Evolutionary conservation across 2,329 filamentous ascomycete genomes (phyloP), one percentile per base, ranked within the genome.

Genomic region (Ceratocystis eucalypticola): DNA sequence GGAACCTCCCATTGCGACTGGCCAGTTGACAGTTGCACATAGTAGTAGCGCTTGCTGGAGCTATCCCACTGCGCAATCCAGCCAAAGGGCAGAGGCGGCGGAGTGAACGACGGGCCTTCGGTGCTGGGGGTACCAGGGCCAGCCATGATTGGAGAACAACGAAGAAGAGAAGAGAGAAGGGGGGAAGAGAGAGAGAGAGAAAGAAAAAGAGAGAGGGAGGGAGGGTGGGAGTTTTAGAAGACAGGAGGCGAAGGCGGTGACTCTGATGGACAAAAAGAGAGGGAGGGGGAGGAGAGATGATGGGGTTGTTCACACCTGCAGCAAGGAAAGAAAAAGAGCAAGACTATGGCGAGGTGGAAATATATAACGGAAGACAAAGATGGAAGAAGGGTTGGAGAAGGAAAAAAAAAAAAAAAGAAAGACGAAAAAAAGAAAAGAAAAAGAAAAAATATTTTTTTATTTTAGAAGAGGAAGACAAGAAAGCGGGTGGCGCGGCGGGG

Each of bases 1-100:
- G 87, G 87, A 41, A 82, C 80, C n/a, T 89, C 86, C 87, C 87
- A 89, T 75, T 89, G 86, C 69, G 86, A 88, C 46, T 83, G 79
- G 61, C 87, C 87, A 6, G 86, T 89, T 65, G 84, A 85, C 65
- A 89, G 82, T 74, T 89, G 86, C 63, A 89, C 87, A 73, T 84
- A 88, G 74, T 88, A 88, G 74, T 87, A 88, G 74, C 86, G 86
- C 74, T 79, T 82, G 74, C 80, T 84, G 66, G 79, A 73, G 69
- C 80, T 82, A 72, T 88, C 85, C 85, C 85, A 88, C 76, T 88
- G 85, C 67, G 84, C 84, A 72, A 87, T 87, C 85, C 85, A 88
- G 71, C 85, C 85, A 12, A 82, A 76, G 62, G 85, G 85, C 64
- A 87, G 79, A 61, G 78, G 77, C 61, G 85, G 85, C 69, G 85